Evolutionary conservation across 768 basidiomycete species (phyloP).

Genomic region (Austroboletus festivus): DNA sequence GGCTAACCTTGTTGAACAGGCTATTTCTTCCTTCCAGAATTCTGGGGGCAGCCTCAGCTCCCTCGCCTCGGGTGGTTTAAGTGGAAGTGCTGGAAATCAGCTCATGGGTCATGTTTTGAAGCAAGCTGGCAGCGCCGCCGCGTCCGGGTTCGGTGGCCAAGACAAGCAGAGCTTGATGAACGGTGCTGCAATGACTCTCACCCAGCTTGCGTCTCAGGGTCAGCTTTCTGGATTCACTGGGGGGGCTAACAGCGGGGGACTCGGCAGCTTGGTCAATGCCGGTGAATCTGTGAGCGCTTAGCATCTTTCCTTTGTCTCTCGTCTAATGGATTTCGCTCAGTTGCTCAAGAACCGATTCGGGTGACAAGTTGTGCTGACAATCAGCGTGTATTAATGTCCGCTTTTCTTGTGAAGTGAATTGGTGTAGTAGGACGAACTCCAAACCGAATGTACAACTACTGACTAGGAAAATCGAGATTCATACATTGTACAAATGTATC

Average conservation of each 20-base stretch:
- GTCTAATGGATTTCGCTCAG: no score
- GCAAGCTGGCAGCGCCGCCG: slow-evolving; percentile 71
- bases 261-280: slow-evolving; percentile 51
- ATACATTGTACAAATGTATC: no score
- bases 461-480: no score
- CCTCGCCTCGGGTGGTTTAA: slow-evolving; percentile 31
- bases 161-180: slow-evolving; percentile 81
- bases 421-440: no score
- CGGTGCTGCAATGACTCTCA: slow-evolving; percentile 79
- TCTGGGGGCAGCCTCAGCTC: slow-evolving; percentile 34
- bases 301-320: no score
- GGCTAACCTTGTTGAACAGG: slow-evolving; percentile 15
- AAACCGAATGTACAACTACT: no score
- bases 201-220: slow-evolving; percentile 79
- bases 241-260: slow-evolving; percentile 68
- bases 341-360: no score
- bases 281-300: slow-evolving; percentile 43
- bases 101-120: slow-evolving; percentile 86
- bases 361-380: no score
- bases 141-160: slow-evolving; percentile 60
- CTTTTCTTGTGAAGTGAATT: no score
- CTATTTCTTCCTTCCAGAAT: slow-evolving; percentile 13
- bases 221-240: slow-evolving; percentile 41
- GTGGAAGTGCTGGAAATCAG: slow-evolving; percentile 52
- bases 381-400: no score